A percentile compares a stretch with the other conserved stretches of the same genome.
These are phyloP conservation scores for Aspergillus sp. DNA, from an alignment of 2,329 filamentous ascomycete genomes.

Conservation along the genomic window DNA sequence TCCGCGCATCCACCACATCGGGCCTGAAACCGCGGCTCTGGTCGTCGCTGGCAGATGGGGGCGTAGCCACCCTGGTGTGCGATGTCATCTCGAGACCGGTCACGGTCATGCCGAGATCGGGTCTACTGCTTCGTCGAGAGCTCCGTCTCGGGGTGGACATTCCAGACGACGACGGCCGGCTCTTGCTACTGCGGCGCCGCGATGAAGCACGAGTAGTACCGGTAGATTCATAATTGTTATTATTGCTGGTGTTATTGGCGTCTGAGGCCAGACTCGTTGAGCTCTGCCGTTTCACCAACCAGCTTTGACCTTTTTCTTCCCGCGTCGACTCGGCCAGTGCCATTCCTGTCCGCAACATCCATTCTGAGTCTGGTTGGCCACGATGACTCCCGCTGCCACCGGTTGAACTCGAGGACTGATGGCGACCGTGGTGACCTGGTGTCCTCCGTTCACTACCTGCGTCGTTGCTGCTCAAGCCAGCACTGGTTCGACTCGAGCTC, in stretches of 20 bases:
- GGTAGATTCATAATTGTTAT: not conserved
- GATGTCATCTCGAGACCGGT: conserved; percentile 10
- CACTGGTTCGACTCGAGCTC: conserved; percentile 21
- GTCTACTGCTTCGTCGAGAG: conserved; percentile 24
- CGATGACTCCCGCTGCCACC: not conserved
- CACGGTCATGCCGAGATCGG: conserved; percentile 9
- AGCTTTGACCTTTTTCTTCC: conserved; percentile 56
- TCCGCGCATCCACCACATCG: conserved; percentile 44
- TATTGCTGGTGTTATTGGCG: conserved; percentile 25
- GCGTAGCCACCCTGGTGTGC: conserved; percentile 8
- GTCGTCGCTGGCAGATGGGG: conserved; percentile 2
- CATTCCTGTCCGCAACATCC: conserved; percentile 52
- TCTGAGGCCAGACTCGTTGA: conserved; percentile 46
- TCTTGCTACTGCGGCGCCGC: conserved; percentile 10
- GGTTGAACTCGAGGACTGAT: conserved; percentile 6
- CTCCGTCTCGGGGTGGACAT: conserved; percentile 29
- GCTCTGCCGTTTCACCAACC: conserved; percentile 50
- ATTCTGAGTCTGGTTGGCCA: conserved; percentile 41
- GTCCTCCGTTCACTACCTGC: conserved; percentile 1
- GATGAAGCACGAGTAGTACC: not conserved
- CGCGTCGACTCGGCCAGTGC: conserved; percentile 49
- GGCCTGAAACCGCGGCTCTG: conserved; percentile 24
- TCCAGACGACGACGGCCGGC: conserved; percentile 19
- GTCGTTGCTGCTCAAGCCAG: conserved; percentile 10
- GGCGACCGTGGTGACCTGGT: not conserved